Percentiles rank a stretch among this genome's conserved stretches.
Conservation (phyloP, 1,284 basidiomycete species). For the Melampsora larici-populina region DNA sequence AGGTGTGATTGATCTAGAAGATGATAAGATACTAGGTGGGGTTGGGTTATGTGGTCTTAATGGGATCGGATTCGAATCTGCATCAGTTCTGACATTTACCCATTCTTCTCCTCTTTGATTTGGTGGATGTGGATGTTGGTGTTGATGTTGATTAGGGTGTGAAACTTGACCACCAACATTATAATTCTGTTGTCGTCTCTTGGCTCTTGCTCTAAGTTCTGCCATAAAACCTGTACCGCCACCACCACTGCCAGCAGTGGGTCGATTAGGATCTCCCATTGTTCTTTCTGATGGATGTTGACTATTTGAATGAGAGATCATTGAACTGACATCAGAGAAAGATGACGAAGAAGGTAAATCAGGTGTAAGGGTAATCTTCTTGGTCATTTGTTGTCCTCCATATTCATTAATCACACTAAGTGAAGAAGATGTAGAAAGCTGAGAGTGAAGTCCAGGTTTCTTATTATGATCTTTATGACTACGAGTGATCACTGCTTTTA, state of each 20-base stretch:
- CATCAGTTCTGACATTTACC: too few relatives aligned
- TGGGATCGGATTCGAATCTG: too few relatives aligned
- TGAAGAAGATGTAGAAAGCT: too few relatives aligned
- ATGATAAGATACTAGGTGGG: too few relatives aligned
- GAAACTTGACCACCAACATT: background rate
- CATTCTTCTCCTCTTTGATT: too few relatives aligned
- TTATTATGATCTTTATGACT: background rate
- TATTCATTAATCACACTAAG: background rate
- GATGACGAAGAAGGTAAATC: background rate
- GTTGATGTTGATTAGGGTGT: background rate
- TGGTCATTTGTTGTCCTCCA: background rate
- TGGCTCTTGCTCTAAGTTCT: background rate
- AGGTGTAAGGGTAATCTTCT: background rate
- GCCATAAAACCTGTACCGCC: background rate
- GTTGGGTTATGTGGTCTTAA: too few relatives aligned
- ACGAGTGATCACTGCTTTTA: background rate
- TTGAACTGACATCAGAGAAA: background rate
- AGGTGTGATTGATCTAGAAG: too few relatives aligned
- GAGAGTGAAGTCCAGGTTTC: too few relatives aligned
- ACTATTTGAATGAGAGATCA: background rate
- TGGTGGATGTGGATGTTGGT: too few relatives aligned
- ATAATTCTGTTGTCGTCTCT: background rate
- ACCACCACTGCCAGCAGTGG: too few relatives aligned
- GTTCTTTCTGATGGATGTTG: background rate
- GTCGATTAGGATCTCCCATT: background rate